phyloP scores from a whole-genome alignment of 169 alveolate genomes.

The Toxoplasma gondii region DNA sequence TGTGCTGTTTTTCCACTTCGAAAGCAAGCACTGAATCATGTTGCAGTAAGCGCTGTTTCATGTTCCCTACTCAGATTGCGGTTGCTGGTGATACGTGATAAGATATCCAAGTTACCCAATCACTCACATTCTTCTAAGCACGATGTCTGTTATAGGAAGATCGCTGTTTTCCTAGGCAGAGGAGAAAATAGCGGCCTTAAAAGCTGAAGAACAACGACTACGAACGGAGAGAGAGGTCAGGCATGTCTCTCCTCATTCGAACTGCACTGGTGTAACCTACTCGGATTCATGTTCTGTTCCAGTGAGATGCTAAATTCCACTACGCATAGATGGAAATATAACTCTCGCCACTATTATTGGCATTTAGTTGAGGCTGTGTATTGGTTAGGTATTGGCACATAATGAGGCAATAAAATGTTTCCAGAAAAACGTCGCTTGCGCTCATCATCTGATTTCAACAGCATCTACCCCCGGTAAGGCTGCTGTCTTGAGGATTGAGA shows the following conservation, averaged over 20 bases:
- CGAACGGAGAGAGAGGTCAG: neutral
- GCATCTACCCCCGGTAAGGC: neutral
- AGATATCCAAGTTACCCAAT: neutral
- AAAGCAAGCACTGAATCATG: neutral
- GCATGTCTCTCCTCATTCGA: neutral
- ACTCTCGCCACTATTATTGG: neutral
- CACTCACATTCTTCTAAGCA: neutral
- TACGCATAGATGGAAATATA: too few relatives aligned
- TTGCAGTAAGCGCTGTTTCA: neutral
- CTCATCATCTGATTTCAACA: constrained; percentile 30
- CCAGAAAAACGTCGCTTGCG: neutral
- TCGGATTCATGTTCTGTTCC: neutral
- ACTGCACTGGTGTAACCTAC: neutral
- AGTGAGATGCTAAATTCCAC: neutral
- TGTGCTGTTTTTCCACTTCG: too few relatives aligned
- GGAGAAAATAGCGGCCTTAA: neutral
- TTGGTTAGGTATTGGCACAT: neutral
- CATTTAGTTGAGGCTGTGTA: neutral
- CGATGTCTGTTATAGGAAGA: neutral
- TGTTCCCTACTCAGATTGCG: neutral
- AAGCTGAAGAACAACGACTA: neutral
- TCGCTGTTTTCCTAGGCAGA: neutral
- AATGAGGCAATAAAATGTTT: neutral
- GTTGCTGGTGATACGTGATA: neutral
- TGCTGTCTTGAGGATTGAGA: too few relatives aligned